Conservation (phyloP, 495 filamentous ascomycete species). For the Corynascus novoguineensis region DNA sequence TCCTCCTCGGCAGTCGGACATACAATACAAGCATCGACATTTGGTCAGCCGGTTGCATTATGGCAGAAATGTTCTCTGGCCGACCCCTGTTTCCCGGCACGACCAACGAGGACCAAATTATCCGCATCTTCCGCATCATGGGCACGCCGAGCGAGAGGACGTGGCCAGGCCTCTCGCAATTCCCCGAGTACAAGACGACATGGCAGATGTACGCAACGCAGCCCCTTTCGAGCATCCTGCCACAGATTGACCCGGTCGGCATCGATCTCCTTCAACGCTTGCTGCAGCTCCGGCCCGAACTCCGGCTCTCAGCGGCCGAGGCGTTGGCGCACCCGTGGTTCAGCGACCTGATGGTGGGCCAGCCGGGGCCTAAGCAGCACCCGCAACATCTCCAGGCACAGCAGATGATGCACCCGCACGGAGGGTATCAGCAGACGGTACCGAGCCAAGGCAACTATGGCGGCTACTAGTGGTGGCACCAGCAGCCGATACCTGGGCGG, state of each 20-base stretch:
- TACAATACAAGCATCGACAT: constrained; percentile 98
- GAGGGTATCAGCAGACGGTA: constrained; percentile 27
- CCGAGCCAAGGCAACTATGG: constrained; percentile 30
- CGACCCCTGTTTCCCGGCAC: constrained; percentile 90
- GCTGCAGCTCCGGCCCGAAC: constrained; percentile 89
- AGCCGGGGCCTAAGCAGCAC: constrained; percentile 35
- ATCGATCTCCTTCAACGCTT: constrained; percentile 82
- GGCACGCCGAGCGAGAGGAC: constrained; percentile 87
- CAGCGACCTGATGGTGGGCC: constrained; percentile 37
- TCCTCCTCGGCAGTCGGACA: constrained; percentile 81
- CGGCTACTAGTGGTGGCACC: constrained; percentile 21
- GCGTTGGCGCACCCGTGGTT: constrained; percentile 93
- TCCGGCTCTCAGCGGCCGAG: constrained; percentile 77
- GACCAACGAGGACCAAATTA: constrained; percentile 91
- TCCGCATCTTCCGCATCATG: constrained; percentile 96
- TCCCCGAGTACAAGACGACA: constrained; percentile 89
- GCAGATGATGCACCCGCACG: constrained; percentile 28
- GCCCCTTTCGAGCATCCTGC: constrained; percentile 75
- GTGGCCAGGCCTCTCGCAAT: constrained; percentile 85
- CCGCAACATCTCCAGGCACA: constrained; percentile 32
- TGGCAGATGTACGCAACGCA: constrained; percentile 96
- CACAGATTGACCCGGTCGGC: constrained; percentile 80
- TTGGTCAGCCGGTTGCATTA: constrained; percentile 96
- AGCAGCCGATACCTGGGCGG: neutral
- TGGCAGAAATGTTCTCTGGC: constrained; percentile 97